Base-by-base conservation (phyloP, 2,329 filamentous ascomycete genomes). In the Phymatotrichopsis omnivora region DNA sequence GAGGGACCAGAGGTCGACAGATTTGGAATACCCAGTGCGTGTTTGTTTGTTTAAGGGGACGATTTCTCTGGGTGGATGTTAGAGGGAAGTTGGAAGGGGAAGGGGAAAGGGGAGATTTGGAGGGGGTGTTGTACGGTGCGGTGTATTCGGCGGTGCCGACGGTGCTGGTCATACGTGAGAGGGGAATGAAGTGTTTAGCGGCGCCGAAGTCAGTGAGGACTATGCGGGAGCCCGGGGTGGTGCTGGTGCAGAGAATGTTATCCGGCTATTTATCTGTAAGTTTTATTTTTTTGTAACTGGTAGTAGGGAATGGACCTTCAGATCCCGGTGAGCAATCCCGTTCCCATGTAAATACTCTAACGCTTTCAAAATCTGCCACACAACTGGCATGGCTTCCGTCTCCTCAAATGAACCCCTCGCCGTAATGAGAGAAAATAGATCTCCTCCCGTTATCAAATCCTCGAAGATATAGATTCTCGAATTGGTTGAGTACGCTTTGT, bases 381-480 rank as follows among this genome's bases (percentile, higher is more conserved):
- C 40, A 24, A 56, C 38, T 29, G 52, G 44, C 38, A 55, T 47
- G 5, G 36, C 43, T 24, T 56, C 54, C n/a, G 44, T 44, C 36
- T 56, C 54, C 12, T 24, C 25, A n/a, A 50, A 17, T 16, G 20
- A 14, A 8, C 29, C 29, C 24, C 47, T 49, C 17, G 25, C 32
- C 6, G 35, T 39, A 12, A 56, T 48, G 30, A 46, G 50, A 5
- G 49, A 48, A 34, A 55, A 56, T 23, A 56, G 33, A 42, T 56
- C 54, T 12, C 54, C 54, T 4, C 51, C 40, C 5, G 54, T 53
- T 31, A 55, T 49, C 24, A 56, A 33, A n/a, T 56, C 54, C 24
- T 55, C 42, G 27, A 56, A 56, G 23, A 56, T 53, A 22, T 55
- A 56, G 10, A 56, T 47, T n/a, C 45, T 46, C 11, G 40, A 34